A percentile compares a stretch with the other conserved stretches of the same genome.
Conservation (phyloP, 345 rosid genomes). For the Trapa bicornis region DNA sequence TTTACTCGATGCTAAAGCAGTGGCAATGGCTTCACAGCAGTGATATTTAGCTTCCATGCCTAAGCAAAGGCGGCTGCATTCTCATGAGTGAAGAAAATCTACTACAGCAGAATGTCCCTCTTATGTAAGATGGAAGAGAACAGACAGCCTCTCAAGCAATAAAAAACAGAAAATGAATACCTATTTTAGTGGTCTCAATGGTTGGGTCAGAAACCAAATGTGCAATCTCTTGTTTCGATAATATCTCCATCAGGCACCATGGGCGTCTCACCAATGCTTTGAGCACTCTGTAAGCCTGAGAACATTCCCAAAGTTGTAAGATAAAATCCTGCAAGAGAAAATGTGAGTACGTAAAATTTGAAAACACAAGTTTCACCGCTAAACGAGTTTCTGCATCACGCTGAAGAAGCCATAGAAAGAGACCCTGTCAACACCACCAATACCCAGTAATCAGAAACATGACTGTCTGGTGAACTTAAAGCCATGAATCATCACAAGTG, state of each 20-base stretch:
- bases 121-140: too few species aligned
- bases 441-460: neutral
- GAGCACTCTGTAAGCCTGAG: constrained; percentile 65
- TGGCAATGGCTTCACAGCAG: constrained; percentile 65
- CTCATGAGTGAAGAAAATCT: neutral
- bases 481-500: neutral
- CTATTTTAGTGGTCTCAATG: constrained; percentile 62
- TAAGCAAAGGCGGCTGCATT: constrained; percentile 14
- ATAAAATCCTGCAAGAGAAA: neutral
- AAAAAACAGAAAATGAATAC: constrained; percentile 15
- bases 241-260: constrained; percentile 80
- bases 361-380: constrained; percentile 36
- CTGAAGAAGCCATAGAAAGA: constrained; percentile 59
- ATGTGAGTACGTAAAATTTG: neutral
- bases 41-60: constrained; percentile 72
- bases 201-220: constrained; percentile 48
- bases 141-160: neutral
- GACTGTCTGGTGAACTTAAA: neutral
- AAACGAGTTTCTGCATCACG: constrained; percentile 65
- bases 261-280: constrained; percentile 63
- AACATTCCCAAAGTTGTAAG: neutral
- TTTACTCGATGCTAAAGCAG: constrained; percentile 46
- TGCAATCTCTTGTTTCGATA: constrained; percentile 65
- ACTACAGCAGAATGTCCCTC: neutral
- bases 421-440: constrained; percentile 45